Percentiles rank a stretch among this genome's conserved stretches.
phyloP scores from a whole-genome alignment of 1,284 basidiomycete species.

The Ganoderma boninense region DNA sequence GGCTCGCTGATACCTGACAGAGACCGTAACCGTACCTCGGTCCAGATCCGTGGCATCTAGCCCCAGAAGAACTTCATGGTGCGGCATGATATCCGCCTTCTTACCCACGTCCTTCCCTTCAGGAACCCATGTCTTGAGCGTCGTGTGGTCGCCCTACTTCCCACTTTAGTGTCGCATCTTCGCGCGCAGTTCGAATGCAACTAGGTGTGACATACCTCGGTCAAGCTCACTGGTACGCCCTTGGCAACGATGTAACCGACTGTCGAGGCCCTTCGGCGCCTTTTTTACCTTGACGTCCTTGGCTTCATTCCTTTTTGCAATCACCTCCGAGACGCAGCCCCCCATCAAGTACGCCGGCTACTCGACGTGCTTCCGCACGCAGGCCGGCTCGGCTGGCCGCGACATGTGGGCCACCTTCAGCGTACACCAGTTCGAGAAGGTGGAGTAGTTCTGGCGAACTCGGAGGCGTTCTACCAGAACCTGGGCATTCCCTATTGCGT shows the following conservation, averaged over 20 bases:
- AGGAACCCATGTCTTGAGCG: constrained; percentile 88
- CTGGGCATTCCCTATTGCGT: constrained; percentile 92
- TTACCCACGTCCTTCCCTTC: constrained; percentile 74
- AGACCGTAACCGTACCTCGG: constrained; percentile 64
- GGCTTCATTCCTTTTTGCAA: constrained; percentile 76
- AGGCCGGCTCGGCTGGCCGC: constrained; percentile 95
- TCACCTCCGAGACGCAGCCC: constrained; percentile 89
- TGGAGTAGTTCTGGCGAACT: constrained; percentile 95
- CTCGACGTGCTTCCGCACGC: constrained; percentile 99
- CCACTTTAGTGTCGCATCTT: constrained; percentile 8
- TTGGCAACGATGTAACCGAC: constrained; percentile 96
- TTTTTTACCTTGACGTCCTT: constrained; percentile 84
- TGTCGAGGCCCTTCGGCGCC: constrained; percentile 84
- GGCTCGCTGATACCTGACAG: not conserved
- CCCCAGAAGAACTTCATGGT: constrained; percentile 95
- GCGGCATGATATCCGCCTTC: constrained; percentile 85
- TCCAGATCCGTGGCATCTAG: constrained; percentile 97
- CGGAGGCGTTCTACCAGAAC: constrained; percentile 96
- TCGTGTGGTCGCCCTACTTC: constrained; percentile 87
- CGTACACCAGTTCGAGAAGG: constrained; percentile 99
- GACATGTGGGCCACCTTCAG: constrained; percentile 99
- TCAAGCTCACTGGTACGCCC: constrained; percentile 85
- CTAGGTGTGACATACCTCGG: constrained; percentile 69
- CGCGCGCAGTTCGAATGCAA: no score
- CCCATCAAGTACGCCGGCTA: constrained; percentile 89